A percentile compares a stretch with the other conserved stretches of the same genome.
Evolutionary conservation across 2,329 filamentous ascomycete genomes (phyloP).

Genomic region (Fusarium aywerte): DNA sequence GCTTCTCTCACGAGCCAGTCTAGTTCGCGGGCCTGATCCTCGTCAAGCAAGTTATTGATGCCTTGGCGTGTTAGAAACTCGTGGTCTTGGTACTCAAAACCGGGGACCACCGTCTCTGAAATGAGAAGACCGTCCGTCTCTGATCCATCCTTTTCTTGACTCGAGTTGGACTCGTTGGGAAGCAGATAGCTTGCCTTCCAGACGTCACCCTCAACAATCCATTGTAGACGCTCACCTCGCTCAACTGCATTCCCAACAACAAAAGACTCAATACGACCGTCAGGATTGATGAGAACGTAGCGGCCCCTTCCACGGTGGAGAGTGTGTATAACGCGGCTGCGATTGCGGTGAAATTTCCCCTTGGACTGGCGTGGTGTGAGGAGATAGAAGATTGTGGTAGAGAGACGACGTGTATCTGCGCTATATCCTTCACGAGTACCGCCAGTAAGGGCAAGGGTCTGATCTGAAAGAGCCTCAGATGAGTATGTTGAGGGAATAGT

Average conservation of each 20-base stretch:
- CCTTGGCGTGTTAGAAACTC: slow-evolving; percentile 68
- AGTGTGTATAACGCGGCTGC: slow-evolving; percentile 71
- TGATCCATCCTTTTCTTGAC: slow-evolving; percentile 47
- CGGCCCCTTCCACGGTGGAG: slow-evolving; percentile 70
- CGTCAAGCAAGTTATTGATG: slow-evolving; percentile 63
- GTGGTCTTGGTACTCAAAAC: slow-evolving; percentile 74
- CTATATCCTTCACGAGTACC: slow-evolving; percentile 52
- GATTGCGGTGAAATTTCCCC: slow-evolving; percentile 72
- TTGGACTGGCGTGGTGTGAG: slow-evolving; percentile 65
- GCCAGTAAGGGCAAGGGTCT: slow-evolving; percentile 49
- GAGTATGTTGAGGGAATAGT: slow-evolving; percentile 62
- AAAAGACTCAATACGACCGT: slow-evolving; percentile 70
- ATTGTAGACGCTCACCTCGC: slow-evolving; percentile 70
- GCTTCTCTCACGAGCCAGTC: slow-evolving; percentile 55
- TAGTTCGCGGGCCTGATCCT: slow-evolving; percentile 61
- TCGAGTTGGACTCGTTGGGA: slow-evolving; percentile 6
- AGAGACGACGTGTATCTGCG: slow-evolving; percentile 60
- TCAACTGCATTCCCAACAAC: slow-evolving; percentile 68
- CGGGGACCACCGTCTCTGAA: slow-evolving; percentile 74
- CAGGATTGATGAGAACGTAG: slow-evolving; percentile 72
- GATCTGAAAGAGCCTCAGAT: slow-evolving; percentile 50
- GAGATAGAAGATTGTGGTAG: slow-evolving; percentile 73
- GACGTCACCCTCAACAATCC: slow-evolving; percentile 75
- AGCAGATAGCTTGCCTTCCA: slow-evolving; percentile 73
- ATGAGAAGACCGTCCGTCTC: slow-evolving; percentile 67